A percentile compares a stretch with the other conserved stretches of the same genome.
Conservation (phyloP, 331 rosid genomes). For the Stylosanthes scabra region DNA sequence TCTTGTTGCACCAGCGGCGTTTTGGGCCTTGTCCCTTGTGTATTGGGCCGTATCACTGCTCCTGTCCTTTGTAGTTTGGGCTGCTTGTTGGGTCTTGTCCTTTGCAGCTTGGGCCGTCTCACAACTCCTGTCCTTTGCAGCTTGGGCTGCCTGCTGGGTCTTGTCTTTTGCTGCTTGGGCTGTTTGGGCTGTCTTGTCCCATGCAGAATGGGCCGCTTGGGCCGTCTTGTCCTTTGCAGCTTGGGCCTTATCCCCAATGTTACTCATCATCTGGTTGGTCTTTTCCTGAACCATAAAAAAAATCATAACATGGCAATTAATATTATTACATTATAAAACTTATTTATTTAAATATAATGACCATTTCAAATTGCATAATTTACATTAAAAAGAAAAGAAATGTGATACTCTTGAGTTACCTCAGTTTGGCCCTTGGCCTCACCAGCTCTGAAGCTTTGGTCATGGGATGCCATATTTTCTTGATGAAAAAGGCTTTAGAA, state of each 20-base stretch:
- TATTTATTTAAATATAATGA: not conserved
- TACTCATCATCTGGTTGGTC: conserved; percentile 36
- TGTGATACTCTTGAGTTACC: conserved; percentile 43
- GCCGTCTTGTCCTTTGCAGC: conserved; percentile 31
- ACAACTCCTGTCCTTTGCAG: conserved; percentile 34
- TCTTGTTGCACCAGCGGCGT: not conserved
- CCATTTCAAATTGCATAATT: not conserved
- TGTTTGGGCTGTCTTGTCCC: conserved; percentile 37
- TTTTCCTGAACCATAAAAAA: conserved; percentile 49
- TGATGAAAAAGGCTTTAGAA: not conserved
- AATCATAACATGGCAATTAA: no score
- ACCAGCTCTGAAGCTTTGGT: conserved; percentile 54
- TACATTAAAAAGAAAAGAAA: not conserved
- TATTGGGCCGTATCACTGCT: conserved; percentile 23
- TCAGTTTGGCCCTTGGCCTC: conserved; percentile 65
- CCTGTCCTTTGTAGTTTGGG: conserved; percentile 8
- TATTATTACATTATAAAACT: no score
- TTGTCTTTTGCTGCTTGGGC: conserved; percentile 44
- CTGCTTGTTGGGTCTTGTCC: conserved; percentile 36
- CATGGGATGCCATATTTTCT: conserved; percentile 64
- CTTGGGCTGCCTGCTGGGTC: conserved; percentile 41
- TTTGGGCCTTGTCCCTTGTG: conserved; percentile 3
- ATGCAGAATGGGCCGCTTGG: conserved; percentile 24
- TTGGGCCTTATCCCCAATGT: conserved; percentile 31
- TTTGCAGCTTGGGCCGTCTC: conserved; percentile 39